These are phyloP conservation scores for Mycena amicta DNA, from an alignment of 768 basidiomycete species.

Conservation along the genomic window DNA sequence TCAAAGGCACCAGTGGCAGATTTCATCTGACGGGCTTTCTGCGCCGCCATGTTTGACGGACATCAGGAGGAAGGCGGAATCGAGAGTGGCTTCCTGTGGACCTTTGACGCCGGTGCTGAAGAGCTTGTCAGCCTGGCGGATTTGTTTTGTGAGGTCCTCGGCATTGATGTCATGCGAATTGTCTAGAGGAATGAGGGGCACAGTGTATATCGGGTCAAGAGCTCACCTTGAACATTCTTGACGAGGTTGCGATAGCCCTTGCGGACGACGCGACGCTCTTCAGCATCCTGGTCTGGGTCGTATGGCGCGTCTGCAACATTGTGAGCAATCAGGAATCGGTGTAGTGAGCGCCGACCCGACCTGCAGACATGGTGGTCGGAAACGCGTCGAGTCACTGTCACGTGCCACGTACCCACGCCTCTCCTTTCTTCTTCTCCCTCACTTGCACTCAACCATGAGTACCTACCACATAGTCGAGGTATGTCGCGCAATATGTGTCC, in stretches of 20 bases:
- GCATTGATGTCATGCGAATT: constrained; percentile 56
- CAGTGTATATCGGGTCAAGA: background rate
- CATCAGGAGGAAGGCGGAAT: constrained; percentile 78
- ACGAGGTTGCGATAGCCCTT: constrained; percentile 72
- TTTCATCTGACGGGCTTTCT: constrained; percentile 90
- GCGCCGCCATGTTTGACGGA: constrained; percentile 79
- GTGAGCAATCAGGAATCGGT: background rate
- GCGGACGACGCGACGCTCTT: constrained; percentile 74
- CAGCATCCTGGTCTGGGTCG: constrained; percentile 84
- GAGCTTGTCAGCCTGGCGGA: constrained; percentile 59
- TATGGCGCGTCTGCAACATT: constrained; percentile 47
- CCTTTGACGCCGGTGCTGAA: constrained; percentile 76
- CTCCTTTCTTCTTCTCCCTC: background rate
- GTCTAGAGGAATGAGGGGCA: constrained; percentile 27
- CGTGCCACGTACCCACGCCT: background rate
- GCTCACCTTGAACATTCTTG: constrained; percentile 64
- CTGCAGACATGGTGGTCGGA: background rate
- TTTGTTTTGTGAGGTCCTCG: constrained; percentile 55
- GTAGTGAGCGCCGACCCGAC: background rate
- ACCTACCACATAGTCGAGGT: constrained; percentile 10
- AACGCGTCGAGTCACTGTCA: background rate
- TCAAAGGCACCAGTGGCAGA: constrained; percentile 89
- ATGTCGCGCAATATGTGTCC: background rate
- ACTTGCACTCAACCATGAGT: background rate
- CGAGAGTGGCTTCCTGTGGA: constrained; percentile 87